These are phyloP conservation scores for Opeltia flavorubescens DNA, from an alignment of 495 filamentous ascomycete genomes.

Conservation along the genomic window DNA sequence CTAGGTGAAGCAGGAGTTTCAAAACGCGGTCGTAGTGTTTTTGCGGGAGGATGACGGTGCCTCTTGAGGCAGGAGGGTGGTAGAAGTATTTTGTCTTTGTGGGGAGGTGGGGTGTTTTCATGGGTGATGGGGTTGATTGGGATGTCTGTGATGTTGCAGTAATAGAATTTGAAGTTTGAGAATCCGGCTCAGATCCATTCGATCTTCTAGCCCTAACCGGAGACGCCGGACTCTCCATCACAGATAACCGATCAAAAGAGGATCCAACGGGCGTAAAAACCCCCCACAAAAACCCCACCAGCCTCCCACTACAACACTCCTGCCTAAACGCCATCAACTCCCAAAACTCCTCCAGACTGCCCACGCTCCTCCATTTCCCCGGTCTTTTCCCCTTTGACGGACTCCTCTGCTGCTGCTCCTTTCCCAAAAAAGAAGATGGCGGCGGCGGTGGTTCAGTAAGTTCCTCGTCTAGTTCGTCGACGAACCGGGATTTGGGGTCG, in stretches of 20 bases:
- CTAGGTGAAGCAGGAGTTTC: slow-evolving; percentile 66
- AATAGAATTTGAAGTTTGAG: not conserved
- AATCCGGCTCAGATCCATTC: not conserved
- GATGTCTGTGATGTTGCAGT: not conserved
- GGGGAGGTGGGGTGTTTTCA: slow-evolving; percentile 12
- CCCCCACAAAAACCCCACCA: slow-evolving; percentile 92
- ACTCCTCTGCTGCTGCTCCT: slow-evolving; percentile 24
- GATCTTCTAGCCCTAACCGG: not conserved
- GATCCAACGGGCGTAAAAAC: slow-evolving; percentile 46
- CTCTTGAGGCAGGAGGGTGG: slow-evolving; percentile 56
- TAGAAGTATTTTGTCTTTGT: slow-evolving; percentile 45
- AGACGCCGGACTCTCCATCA: not conserved
- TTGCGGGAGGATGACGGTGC: slow-evolving; percentile 53
- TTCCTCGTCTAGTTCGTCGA: slow-evolving; percentile 78
- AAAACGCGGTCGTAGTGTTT: slow-evolving; percentile 62
- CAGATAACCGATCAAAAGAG: not conserved
- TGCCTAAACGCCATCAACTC: slow-evolving; percentile 96
- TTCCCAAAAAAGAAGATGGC: no score
- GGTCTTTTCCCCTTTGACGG: slow-evolving; percentile 24
- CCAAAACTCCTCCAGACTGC: slow-evolving; percentile 84
- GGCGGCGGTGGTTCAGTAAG: slow-evolving; percentile 30
- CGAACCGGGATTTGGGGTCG: slow-evolving; percentile 86
- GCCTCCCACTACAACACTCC: slow-evolving; percentile 79
- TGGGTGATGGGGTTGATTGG: slow-evolving; percentile 12
- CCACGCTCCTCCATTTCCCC: slow-evolving; percentile 71